Conservation (phyloP, 2,329 filamentous ascomycete genomes). For the Esteya vermicola region DNA sequence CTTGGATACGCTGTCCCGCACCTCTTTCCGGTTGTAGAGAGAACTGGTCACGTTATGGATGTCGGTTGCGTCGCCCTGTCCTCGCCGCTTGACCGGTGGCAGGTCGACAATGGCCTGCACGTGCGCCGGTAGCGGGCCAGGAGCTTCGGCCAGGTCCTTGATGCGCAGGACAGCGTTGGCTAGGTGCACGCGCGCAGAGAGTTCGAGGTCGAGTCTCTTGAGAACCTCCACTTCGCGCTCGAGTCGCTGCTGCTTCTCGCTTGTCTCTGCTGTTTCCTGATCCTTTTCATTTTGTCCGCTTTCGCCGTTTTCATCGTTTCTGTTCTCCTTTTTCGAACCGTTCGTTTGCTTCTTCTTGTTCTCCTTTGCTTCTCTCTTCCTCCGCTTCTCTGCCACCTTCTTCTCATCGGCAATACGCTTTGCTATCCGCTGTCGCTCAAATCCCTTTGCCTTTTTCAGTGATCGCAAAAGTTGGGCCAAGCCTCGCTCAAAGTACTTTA, state of each 20-base stretch:
- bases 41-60: constrained; percentile 48
- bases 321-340: not conserved
- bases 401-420: constrained; percentile 38
- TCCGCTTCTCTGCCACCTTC: not conserved
- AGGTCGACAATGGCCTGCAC: constrained; percentile 23
- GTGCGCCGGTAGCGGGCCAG: constrained; percentile 23
- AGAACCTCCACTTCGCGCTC: constrained; percentile 45
- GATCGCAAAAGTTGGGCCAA: constrained; percentile 44
- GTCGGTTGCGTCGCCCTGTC: constrained; percentile 28
- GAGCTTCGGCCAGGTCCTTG: constrained; percentile 35
- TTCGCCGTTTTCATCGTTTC: not conserved
- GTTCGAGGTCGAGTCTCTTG: constrained; percentile 44
- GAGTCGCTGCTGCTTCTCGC: constrained; percentile 42
- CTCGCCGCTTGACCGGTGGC: constrained; percentile 30
- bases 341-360: not conserved
- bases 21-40: constrained; percentile 36
- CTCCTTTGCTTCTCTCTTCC: not conserved
- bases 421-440: constrained; percentile 64
- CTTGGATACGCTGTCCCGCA: constrained; percentile 32
- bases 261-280: constrained; percentile 12
- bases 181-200: constrained; percentile 41
- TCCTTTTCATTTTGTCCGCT: too few relatives aligned
- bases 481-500: constrained; percentile 7
- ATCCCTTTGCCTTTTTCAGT: constrained; percentile 58
- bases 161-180: constrained; percentile 38